A percentile compares a stretch with the other conserved stretches of the same genome.
phyloP scores from a whole-genome alignment of 768 basidiomycete species.

The Pluteus cervinus region DNA sequence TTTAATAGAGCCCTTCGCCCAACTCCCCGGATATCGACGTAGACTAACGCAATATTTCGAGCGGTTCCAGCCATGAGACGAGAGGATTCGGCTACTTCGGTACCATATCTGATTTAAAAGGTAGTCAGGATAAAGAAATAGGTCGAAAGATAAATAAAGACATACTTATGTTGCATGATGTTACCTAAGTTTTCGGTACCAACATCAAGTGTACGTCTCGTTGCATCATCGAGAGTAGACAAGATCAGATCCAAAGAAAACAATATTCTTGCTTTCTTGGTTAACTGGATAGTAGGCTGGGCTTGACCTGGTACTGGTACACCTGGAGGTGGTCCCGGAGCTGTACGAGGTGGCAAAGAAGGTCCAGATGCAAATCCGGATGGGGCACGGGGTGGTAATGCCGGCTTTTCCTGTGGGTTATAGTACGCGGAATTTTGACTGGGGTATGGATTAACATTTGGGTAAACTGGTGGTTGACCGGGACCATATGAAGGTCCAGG shows the following conservation, averaged over 20 bases:
- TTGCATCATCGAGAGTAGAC: conserved; percentile 56
- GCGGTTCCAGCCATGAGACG: conserved; percentile 57
- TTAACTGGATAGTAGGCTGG: conserved; percentile 22
- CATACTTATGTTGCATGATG: conserved; percentile 52
- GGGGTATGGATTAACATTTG: conserved; percentile 2
- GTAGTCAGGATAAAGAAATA: conserved; percentile 1
- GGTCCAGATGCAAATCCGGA: no score
- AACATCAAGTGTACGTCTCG: conserved; percentile 44
- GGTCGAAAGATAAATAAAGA: conserved; percentile 2
- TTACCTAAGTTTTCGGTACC: conserved; percentile 41
- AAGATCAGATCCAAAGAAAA: conserved; percentile 64
- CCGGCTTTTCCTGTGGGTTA: conserved; percentile 15
- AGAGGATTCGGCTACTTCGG: conserved; percentile 55
- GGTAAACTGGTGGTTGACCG: not conserved
- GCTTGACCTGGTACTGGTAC: conserved; percentile 6
- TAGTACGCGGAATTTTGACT: not conserved
- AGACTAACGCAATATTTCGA: conserved; percentile 68
- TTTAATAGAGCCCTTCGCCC: conserved; percentile 65
- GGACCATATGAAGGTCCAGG: not conserved
- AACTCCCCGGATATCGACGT: conserved; percentile 70
- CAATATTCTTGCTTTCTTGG: conserved; percentile 42
- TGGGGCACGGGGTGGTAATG: conserved; percentile 26
- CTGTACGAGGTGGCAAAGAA: conserved; percentile 26
- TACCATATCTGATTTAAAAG: conserved; percentile 42
- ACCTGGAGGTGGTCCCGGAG: conserved; percentile 7